A percentile compares a stretch with the other conserved stretches of the same genome.
Conservation (phyloP, 2,329 filamentous ascomycete species). For the Alternaria sp. region DNA sequence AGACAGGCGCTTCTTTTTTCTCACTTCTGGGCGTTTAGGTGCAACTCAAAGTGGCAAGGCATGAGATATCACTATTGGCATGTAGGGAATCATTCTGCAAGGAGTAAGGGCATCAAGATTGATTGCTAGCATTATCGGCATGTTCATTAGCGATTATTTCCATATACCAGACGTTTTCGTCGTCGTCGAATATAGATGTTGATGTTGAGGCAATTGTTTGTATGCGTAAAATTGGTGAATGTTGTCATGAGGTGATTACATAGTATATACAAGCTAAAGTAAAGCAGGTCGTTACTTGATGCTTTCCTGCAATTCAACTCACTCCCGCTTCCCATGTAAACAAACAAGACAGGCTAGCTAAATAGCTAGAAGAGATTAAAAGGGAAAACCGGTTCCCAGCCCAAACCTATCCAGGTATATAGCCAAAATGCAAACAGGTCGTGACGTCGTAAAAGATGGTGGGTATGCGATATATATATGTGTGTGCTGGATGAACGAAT, state of each 20-base stretch:
- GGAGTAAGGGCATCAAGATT: not conserved
- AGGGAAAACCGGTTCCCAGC: not conserved
- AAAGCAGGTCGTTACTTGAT: not conserved
- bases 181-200: constrained; percentile 1
- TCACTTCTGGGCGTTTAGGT: not conserved
- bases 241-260: not conserved
- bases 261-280: not conserved
- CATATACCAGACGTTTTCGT: not conserved
- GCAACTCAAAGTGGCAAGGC: not conserved
- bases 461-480: constrained; percentile 2
- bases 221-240: not conserved
- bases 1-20: constrained; percentile 3
- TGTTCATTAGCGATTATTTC: not conserved
- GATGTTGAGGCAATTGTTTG: not conserved
- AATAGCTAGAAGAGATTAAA: not conserved
- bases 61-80: constrained; percentile 1
- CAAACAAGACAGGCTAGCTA: not conserved
- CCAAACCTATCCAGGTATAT: constrained; percentile 9
- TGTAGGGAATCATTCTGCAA: constrained; percentile 1
- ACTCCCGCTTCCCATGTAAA: not conserved
- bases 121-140: not conserved
- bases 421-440: constrained; percentile 8
- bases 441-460: constrained; percentile 6
- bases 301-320: not conserved
- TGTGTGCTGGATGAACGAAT: not conserved